phyloP scores from a whole-genome alignment of 2,329 filamentous ascomycete genomes.

The Teratosphaeria gauchensis region DNA sequence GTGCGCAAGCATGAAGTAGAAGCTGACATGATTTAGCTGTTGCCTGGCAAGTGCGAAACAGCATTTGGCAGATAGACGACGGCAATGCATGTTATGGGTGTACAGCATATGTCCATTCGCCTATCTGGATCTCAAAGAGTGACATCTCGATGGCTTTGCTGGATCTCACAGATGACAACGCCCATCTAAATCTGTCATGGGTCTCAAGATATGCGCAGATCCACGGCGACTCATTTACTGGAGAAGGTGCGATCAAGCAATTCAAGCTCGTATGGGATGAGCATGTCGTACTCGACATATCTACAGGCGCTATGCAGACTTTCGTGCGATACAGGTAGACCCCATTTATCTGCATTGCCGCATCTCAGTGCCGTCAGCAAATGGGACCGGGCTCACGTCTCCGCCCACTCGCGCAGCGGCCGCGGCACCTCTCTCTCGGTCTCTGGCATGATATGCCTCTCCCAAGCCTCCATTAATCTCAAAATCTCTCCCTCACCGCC shows the following conservation, averaged over 20 bases:
- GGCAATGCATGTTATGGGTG: background rate
- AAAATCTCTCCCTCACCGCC: conserved; percentile 2
- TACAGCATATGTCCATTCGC: background rate
- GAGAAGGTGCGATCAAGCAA: too few relatives aligned
- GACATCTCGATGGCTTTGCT: background rate
- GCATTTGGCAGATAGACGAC: background rate
- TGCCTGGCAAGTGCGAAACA: background rate
- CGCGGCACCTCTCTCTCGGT: background rate
- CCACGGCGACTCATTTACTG: too few relatives aligned
- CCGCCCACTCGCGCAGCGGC: too few relatives aligned
- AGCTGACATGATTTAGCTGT: background rate
- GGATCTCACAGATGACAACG: background rate
- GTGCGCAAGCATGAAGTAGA: too few relatives aligned
- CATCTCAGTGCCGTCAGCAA: too few relatives aligned
- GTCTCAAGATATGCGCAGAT: background rate
- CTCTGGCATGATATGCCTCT: background rate
- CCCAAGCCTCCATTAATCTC: background rate
- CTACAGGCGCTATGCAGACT: too few relatives aligned
- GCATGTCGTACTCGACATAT: too few relatives aligned
- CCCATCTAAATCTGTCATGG: background rate
- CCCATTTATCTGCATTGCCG: too few relatives aligned
- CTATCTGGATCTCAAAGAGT: background rate
- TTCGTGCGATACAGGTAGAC: too few relatives aligned
- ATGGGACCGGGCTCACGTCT: too few relatives aligned
- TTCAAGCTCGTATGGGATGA: too few relatives aligned